Conservation (phyloP, 108 stramenopile species). For the Conticribra guillardii region DNA sequence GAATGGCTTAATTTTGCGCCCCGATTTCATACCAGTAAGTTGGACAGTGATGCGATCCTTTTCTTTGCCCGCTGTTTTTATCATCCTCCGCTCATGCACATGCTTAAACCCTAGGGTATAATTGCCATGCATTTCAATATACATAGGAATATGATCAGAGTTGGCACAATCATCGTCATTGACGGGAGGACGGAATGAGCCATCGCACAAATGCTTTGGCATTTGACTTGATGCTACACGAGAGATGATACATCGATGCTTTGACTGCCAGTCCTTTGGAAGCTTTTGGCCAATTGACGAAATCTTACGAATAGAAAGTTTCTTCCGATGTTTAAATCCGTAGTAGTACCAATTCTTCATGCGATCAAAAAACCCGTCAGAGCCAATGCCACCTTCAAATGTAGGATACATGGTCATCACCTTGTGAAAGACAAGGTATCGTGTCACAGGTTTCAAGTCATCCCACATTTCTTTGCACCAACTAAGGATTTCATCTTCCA, state of each 20-base stretch:
- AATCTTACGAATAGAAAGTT: slow-evolving; percentile 16
- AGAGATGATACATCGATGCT: neutral
- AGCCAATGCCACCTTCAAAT: slow-evolving; percentile 8
- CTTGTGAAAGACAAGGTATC: slow-evolving; percentile 8
- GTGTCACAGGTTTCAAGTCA: neutral
- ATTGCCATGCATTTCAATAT: neutral
- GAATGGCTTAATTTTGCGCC: neutral
- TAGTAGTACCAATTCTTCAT: slow-evolving; percentile 33
- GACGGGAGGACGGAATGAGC: neutral
- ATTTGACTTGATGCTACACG: slow-evolving; percentile 3
- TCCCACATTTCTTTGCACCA: too few relatives aligned
- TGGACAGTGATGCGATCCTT: slow-evolving; percentile 7
- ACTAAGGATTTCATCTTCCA: too few relatives aligned
- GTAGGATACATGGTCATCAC: slow-evolving; percentile 6
- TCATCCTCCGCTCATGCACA: neutral
- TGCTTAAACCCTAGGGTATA: slow-evolving; percentile 10
- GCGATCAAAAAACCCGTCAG: neutral
- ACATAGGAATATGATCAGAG: slow-evolving; percentile 24
- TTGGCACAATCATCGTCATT: slow-evolving; percentile 8
- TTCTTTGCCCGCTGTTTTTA: slow-evolving; percentile 15
- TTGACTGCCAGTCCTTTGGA: slow-evolving; percentile 7
- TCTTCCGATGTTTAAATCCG: slow-evolving; percentile 3
- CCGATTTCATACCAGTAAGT: neutral
- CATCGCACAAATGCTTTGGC: neutral
- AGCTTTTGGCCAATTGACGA: slow-evolving; percentile 23